Evolutionary conservation across 495 filamentous ascomycete species (phyloP), one percentile per base, ranked within the genome.

Genomic region (Podospora didyma): DNA sequence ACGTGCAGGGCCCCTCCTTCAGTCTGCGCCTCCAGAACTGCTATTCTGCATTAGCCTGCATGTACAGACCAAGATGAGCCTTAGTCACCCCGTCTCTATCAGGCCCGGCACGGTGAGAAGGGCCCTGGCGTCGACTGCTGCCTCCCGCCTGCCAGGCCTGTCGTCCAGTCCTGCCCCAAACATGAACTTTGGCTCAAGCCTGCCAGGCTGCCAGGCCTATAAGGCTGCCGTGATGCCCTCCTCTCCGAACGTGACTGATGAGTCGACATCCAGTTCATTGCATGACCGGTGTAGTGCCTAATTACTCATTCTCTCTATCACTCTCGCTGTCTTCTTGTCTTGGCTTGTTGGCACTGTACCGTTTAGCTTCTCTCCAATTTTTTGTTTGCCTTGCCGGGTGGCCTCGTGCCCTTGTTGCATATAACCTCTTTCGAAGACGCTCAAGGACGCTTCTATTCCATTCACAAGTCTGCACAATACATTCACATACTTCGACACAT

Each of bases 1-100:
- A 19, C 31, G 51, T 26, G 49, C 46, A 50, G 26, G 35, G 42
- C 39, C 46, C 60, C 49, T 54, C 46, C 41, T 24, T 31, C 49
- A 54, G 45, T 61, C 66, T 69, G 66, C 66, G 63, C 66, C 66
- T 49, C 64, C 54, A 51, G 54, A n/a, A 62, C 56, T 47, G 44
- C 54, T 26, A n/a, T 45, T 59, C 44, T 64, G 65, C 65, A 63
- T 66, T 66, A 68, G 65, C 60, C 39, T 62, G 66, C 66, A 64
- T 47, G 54, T 49, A 39, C 46, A 31, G 9, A 23, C 53, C 46
- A 56, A 37, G 57, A 16, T 46, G 53, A 62, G 58, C 52, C 51
- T 62, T 60, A 56, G 54, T 63, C 56, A 63, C 54, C 53, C 49
- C 51, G 35, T 35, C 58, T 26, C 49, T 60, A 10, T 59, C 56